Evolutionary conservation across 73 alveolate species (phyloP).

Genomic region (Paramecium primaurelia): DNA sequence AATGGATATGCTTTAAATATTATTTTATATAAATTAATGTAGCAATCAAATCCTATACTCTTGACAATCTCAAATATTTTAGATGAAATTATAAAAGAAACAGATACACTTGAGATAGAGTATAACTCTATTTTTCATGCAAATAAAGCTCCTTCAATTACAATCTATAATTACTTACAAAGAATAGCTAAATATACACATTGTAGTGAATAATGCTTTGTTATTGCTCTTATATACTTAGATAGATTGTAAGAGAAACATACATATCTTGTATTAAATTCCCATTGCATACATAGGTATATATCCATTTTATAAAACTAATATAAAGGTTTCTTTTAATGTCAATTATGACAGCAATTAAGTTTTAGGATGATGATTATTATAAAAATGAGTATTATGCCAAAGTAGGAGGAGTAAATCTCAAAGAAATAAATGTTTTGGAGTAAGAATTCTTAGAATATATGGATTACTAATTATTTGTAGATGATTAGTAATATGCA

Average conservation of each 20-base stretch:
- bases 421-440: constrained; percentile 67
- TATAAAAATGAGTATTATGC: constrained; percentile 74
- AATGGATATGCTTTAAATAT: background rate
- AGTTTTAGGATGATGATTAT: constrained; percentile 74
- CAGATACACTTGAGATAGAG: background rate
- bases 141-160: constrained; percentile 66
- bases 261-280: constrained; percentile 51
- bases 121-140: constrained; percentile 42
- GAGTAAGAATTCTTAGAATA: constrained; percentile 71
- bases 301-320: background rate
- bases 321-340: constrained; percentile 71
- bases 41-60: background rate
- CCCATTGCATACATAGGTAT: constrained; percentile 66
- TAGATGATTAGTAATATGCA: constrained; percentile 64
- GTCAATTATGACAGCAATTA: constrained; percentile 73
- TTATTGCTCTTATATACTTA: constrained; percentile 69
- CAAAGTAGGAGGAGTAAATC: constrained; percentile 81
- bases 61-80: constrained; percentile 2
- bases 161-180: constrained; percentile 63
- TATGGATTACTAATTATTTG: constrained; percentile 70
- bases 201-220: constrained; percentile 64
- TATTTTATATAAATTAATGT: background rate
- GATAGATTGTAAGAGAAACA: constrained; percentile 66
- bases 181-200: constrained; percentile 71
- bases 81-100: constrained; percentile 26